A percentile compares a stretch with the other conserved stretches of the same genome.
Evolutionary conservation across 768 basidiomycete genomes (phyloP).

Genomic region (Dentipellis sp.): DNA sequence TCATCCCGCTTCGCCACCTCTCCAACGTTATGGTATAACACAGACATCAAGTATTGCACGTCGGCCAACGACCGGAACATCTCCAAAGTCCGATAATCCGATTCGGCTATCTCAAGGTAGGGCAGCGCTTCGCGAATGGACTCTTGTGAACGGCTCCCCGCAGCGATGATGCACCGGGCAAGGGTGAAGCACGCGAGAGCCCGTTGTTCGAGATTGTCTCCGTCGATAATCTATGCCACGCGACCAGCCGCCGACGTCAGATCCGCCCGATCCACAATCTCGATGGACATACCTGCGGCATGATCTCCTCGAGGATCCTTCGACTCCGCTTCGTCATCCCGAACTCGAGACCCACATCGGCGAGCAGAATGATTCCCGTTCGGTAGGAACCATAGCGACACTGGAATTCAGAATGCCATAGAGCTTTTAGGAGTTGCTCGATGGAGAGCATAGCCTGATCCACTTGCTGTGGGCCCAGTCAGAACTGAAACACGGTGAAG

Average conservation of each 20-base stretch:
- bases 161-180: conserved; percentile 66
- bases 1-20: conserved; percentile 46
- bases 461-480: conserved; percentile 34
- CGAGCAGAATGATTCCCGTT: conserved; percentile 60
- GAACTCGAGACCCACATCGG: conserved; percentile 72
- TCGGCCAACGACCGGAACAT: conserved; percentile 53
- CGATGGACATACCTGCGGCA: conserved; percentile 57
- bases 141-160: conserved; percentile 27
- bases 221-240: conserved; percentile 47
- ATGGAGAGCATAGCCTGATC: conserved; percentile 56
- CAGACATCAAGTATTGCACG: conserved; percentile 63
- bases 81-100: conserved; percentile 52
- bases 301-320: conserved; percentile 63
- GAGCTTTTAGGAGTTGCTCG: conserved; percentile 55
- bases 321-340: conserved; percentile 60
- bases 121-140: conserved; percentile 47
- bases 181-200: conserved; percentile 67
- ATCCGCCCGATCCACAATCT: background rate
- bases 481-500: background rate
- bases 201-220: conserved; percentile 67
- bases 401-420: conserved; percentile 79
- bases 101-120: conserved; percentile 54
- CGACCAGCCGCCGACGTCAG: background rate
- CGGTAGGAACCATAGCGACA: conserved; percentile 60
- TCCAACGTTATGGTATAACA: conserved; percentile 64